These are phyloP conservation scores for Jamesozyma hellenica DNA, from an alignment of 805 yeast genomes.

Conservation along the genomic window DNA sequence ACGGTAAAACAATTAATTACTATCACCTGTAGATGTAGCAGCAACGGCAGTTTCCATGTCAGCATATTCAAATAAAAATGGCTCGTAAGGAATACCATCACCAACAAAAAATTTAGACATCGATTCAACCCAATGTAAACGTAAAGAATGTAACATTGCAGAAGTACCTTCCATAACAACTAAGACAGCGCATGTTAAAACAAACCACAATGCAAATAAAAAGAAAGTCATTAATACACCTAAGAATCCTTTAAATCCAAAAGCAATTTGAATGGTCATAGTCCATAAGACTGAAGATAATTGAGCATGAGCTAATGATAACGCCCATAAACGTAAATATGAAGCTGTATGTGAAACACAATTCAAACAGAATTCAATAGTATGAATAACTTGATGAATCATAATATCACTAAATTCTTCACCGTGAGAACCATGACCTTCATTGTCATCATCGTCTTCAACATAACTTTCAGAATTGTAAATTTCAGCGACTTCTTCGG, in stretches of 20 bases:
- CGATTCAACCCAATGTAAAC: slow-evolving; percentile 76
- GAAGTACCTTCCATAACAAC: slow-evolving; percentile 78
- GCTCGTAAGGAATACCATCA: slow-evolving; percentile 60
- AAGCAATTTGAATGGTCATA: slow-evolving; percentile 60
- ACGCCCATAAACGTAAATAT: slow-evolving; percentile 67
- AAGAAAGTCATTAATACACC: slow-evolving; percentile 52
- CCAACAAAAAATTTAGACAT: slow-evolving; percentile 76
- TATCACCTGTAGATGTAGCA: neutral
- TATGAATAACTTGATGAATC: slow-evolving; percentile 72
- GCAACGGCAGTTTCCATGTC: slow-evolving; percentile 14
- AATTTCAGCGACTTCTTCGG: slow-evolving; percentile 34
- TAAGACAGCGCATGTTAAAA: slow-evolving; percentile 54
- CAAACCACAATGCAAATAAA: slow-evolving; percentile 68
- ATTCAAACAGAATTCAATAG: slow-evolving; percentile 70
- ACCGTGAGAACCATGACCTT: slow-evolving; percentile 35
- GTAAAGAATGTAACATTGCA: slow-evolving; percentile 70
- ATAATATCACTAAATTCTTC: slow-evolving; percentile 56
- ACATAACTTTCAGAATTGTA: slow-evolving; percentile 16
- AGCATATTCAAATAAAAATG: slow-evolving; percentile 39
- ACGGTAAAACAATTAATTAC: neutral
- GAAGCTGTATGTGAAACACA: slow-evolving; percentile 77
- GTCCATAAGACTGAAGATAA: slow-evolving; percentile 64
- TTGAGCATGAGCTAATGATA: slow-evolving; percentile 73
- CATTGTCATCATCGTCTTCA: slow-evolving; percentile 33
- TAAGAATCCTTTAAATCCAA: slow-evolving; percentile 41